Conservation (phyloP, 768 basidiomycete genomes). For the Lactarius sp. region DNA sequence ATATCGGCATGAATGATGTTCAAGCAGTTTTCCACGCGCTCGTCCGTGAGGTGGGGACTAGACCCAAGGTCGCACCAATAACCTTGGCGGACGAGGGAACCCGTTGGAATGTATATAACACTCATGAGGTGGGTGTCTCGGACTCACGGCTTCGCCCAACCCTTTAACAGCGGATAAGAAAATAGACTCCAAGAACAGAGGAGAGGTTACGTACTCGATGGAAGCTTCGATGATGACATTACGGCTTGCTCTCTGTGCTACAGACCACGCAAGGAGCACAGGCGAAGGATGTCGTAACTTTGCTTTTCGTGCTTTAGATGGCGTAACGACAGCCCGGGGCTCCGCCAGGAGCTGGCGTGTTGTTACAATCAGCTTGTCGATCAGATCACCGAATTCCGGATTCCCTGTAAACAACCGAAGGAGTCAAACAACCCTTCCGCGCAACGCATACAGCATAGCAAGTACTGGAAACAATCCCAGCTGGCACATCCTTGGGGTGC, state of each 20-base stretch:
- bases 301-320: not conserved
- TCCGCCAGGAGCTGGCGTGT: not conserved
- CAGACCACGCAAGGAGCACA: conserved; percentile 8
- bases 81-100: not conserved
- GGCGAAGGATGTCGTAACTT: not conserved
- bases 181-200: not conserved
- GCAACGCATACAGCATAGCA: not conserved
- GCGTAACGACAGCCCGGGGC: not conserved
- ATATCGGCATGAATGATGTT: conserved; percentile 7
- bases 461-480: conserved; percentile 9
- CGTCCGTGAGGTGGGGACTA: not conserved
- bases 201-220: conserved; percentile 1
- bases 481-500: not conserved
- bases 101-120: not conserved
- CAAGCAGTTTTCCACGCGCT: not conserved
- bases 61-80: conserved; percentile 8
- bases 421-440: not conserved
- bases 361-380: not conserved
- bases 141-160: conserved; percentile 13
- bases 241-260: conserved; percentile 9
- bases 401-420: not conserved
- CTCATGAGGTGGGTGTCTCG: not conserved
- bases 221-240: not conserved
- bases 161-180: not conserved
- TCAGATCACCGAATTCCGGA: not conserved